A percentile compares a stretch with the other conserved stretches of the same genome.
Conservation (phyloP, 768 basidiomycete species). For the Cystobasidium onofrii region DNA sequence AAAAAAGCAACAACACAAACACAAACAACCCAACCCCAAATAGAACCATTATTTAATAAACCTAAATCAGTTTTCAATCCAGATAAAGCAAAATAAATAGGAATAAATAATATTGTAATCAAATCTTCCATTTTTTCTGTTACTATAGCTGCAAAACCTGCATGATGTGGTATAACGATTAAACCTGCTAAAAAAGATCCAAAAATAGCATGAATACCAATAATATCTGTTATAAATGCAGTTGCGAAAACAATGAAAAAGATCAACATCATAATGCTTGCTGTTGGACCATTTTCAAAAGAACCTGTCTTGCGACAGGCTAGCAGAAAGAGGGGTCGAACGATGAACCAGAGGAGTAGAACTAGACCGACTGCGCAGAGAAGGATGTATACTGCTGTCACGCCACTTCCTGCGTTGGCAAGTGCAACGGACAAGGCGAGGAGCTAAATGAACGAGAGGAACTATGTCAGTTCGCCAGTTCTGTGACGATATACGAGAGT, state of each 20-base stretch:
- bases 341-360: slow-evolving; percentile 60
- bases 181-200: slow-evolving; percentile 27
- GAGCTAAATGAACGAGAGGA: slow-evolving; percentile 51
- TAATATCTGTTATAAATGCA: slow-evolving; percentile 78
- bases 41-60: slow-evolving; percentile 61
- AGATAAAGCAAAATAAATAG: slow-evolving; percentile 75
- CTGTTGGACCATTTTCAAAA: slow-evolving; percentile 62
- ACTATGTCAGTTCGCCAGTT: too few species aligned
- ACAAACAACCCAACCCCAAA: slow-evolving; percentile 72
- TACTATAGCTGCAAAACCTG: slow-evolving; percentile 68
- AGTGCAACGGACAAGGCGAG: slow-evolving; percentile 75
- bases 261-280: slow-evolving; percentile 69
- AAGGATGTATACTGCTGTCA: slow-evolving; percentile 71
- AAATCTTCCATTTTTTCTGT: slow-evolving; percentile 83
- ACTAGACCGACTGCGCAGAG: slow-evolving; percentile 61
- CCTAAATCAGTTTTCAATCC: slow-evolving; percentile 74
- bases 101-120: slow-evolving; percentile 39
- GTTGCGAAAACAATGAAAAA: slow-evolving; percentile 64
- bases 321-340: slow-evolving; percentile 60
- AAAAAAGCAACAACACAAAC: slow-evolving; percentile 67
- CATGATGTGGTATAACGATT: slow-evolving; percentile 65
- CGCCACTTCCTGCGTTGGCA: slow-evolving; percentile 64
- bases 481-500: too few species aligned
- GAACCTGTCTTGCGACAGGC: slow-evolving; percentile 61
- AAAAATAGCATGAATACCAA: slow-evolving; percentile 64